Conservation (phyloP, 208 protist genomes). For the Wallacemonas sp. region DNA sequence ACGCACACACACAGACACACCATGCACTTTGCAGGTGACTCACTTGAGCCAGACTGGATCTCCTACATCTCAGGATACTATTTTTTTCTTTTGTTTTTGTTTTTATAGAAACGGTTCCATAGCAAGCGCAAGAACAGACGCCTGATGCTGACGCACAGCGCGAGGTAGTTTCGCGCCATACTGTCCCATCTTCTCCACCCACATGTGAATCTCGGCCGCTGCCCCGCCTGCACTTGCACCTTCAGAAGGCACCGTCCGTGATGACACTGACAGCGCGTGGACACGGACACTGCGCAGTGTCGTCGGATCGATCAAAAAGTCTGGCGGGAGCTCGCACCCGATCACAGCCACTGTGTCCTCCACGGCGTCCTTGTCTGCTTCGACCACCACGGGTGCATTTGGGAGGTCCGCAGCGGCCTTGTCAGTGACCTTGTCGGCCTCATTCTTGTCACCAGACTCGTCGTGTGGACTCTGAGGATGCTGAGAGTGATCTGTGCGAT, state of each 20-base stretch:
- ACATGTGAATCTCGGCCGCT: slow-evolving; percentile 37
- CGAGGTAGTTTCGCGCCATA: slow-evolving; percentile 44
- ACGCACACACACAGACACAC: too few species aligned
- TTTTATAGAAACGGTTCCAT: slow-evolving; percentile 33
- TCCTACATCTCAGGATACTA: too few species aligned
- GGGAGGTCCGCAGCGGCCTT: too few species aligned
- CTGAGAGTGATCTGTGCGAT: background rate
- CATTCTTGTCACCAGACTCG: background rate
- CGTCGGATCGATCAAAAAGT: slow-evolving; percentile 60
- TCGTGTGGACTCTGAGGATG: background rate
- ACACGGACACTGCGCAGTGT: slow-evolving; percentile 52
- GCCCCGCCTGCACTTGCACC: too few species aligned
- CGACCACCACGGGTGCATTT: too few species aligned
- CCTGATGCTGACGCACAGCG: slow-evolving; percentile 46
- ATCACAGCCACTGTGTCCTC: slow-evolving; percentile 1
- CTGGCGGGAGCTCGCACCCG: slow-evolving; percentile 47
- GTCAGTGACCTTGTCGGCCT: background rate
- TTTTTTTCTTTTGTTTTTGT: too few species aligned
- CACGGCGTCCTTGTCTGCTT: background rate
- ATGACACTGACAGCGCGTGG: slow-evolving; percentile 20
- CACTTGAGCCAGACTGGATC: too few species aligned
- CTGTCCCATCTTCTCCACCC: slow-evolving; percentile 70
- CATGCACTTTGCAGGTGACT: too few species aligned
- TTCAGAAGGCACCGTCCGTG: too few species aligned
- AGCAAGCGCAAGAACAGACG: slow-evolving; percentile 45